Evolutionary conservation across 306 rosid genomes (phyloP).

Genomic region (Citrullus amarus): DNA sequence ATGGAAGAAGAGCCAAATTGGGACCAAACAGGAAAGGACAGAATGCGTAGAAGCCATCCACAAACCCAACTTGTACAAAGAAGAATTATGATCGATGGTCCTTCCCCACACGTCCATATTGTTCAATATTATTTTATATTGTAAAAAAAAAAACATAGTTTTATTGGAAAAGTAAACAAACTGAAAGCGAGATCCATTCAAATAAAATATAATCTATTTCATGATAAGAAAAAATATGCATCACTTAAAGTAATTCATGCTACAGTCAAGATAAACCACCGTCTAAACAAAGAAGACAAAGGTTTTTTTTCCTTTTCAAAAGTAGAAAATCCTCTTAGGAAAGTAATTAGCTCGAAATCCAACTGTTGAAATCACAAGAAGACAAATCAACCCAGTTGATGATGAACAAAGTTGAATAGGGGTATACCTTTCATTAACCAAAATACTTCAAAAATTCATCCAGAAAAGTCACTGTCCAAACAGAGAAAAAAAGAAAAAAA

Average conservation of each 20-base stretch:
- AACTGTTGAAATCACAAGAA: background rate
- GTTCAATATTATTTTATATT: conserved; percentile 13
- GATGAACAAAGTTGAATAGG: background rate
- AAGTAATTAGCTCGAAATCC: background rate
- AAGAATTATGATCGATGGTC: conserved; percentile 33
- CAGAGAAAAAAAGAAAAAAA: background rate
- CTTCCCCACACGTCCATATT: conserved; percentile 31
- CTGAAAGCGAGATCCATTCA: conserved; percentile 1
- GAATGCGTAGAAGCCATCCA: conserved; percentile 34
- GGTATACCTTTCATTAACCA: background rate
- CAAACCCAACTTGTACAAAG: conserved; percentile 52
- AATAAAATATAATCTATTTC: conserved; percentile 4
- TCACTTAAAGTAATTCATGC: background rate
- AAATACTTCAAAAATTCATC: background rate
- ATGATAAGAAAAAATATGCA: background rate
- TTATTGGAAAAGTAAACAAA: background rate
- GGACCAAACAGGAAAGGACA: conserved; percentile 43
- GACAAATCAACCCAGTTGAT: background rate
- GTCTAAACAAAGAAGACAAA: conserved; percentile 2
- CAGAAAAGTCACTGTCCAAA: background rate
- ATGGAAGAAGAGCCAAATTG: conserved; percentile 19
- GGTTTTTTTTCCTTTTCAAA: background rate
- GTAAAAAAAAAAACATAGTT: background rate
- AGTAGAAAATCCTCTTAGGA: background rate
- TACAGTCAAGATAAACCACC: conserved; percentile 2